Evolutionary conservation across 208 protist species (phyloP), one percentile per base, ranked within the genome.

Genomic region (Angomonas desouzai): DNA sequence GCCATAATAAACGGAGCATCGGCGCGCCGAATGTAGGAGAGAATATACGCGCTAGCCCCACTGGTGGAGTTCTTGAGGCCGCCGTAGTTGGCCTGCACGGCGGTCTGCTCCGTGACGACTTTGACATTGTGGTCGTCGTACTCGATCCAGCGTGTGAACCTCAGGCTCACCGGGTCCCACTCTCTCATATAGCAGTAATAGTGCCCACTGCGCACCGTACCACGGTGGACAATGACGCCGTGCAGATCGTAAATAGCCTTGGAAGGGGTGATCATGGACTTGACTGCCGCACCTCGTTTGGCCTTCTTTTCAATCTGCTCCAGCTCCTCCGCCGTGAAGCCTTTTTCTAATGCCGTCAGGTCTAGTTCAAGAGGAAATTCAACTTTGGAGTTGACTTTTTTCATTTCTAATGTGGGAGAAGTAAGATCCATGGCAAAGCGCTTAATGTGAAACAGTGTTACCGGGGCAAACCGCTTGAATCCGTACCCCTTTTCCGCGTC

Each of bases 401-500:
- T 83, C 84, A 89, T 91, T 69, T 91, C 83, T 18, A 92, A 74
- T 53, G 71, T 80, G 4, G 83, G 83, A 29, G 85, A 90, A 28
- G 67, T 87, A 18, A 93, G 64, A 64, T 95, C 84, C 72, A 95
- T 93, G 28, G 93, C 85, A 68, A 97, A 97, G 60, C 93, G 83
- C 67, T 96, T 97, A 36, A 97, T 58, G 56, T 96, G 89, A 45
- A 97, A 84, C 75, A 85, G 87, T 30, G 88, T 85, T 22, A 97
- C 86, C 38, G 86, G 81, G 9, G 93, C 88, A 59, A 97, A 94
- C 47, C 79, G 70, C 34, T 79, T 70, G 64, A 88, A 93, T 33
- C 70, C 66, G 63, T 91, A 89, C 45, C 80, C 79, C 66, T 87
- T 92, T 72, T 89, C 77, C 23, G 89, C 89, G 36, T 92, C 86